These are phyloP conservation scores for Aspergillus sp. DNA, from an alignment of 2,329 filamentous ascomycete species.

Conservation along the genomic window DNA sequence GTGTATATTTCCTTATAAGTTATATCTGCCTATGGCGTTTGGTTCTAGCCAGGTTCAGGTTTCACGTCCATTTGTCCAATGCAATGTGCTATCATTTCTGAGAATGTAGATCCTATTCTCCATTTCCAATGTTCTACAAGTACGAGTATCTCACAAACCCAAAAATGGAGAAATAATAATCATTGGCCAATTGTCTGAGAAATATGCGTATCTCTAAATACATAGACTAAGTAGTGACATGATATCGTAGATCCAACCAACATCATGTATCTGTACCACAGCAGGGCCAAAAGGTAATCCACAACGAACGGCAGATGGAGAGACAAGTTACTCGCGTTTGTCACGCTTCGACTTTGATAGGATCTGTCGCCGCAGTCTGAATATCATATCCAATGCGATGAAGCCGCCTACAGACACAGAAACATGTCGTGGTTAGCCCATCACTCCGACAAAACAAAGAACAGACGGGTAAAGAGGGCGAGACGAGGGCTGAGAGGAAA, in stretches of 20 bases:
- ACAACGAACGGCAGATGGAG: not conserved
- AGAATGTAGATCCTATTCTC: too few relatives aligned
- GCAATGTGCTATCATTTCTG: not conserved
- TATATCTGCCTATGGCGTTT: not conserved
- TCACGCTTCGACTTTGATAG: conserved; percentile 31
- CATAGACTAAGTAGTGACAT: not conserved
- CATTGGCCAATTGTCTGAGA: not conserved
- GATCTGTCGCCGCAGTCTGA: conserved; percentile 29
- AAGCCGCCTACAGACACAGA: conserved; percentile 28
- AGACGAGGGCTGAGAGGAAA: not conserved
- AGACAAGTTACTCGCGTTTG: conserved; percentile 9
- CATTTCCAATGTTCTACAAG: too few relatives aligned
- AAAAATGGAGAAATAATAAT: not conserved
- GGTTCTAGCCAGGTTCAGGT: not conserved
- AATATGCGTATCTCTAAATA: not conserved
- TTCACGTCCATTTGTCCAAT: not conserved
- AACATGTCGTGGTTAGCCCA: not conserved
- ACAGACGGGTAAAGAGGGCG: too few relatives aligned
- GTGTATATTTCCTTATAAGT: not conserved
- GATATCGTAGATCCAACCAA: not conserved
- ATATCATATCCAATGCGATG: conserved; percentile 41
- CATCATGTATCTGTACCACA: not conserved
- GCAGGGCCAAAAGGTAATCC: too few relatives aligned
- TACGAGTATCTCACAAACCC: too few relatives aligned
- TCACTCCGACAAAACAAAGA: not conserved